Evolutionary conservation across 805 yeast genomes (phyloP).

Genomic region (Yueomyces sinensis): DNA sequence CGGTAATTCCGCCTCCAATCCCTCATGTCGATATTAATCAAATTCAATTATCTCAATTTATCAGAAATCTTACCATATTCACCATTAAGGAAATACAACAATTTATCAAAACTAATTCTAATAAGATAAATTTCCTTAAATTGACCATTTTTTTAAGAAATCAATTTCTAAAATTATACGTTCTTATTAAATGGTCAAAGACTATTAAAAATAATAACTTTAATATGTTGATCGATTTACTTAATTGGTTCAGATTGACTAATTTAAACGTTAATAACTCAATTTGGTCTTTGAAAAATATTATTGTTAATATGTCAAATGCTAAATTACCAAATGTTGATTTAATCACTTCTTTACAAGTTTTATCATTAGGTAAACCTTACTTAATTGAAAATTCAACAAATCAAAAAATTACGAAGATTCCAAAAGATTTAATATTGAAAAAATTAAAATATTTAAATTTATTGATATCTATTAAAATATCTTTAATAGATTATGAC

Average conservation of each 20-base stretch:
- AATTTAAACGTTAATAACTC: conserved; percentile 52
- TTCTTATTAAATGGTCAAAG: conserved; percentile 76
- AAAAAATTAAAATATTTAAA: conserved; percentile 57
- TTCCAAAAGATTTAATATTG: conserved; percentile 44
- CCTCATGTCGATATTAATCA: conserved; percentile 26
- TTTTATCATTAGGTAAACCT: conserved; percentile 66
- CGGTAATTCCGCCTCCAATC: no score
- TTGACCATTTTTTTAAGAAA: conserved; percentile 62
- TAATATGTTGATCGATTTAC: conserved; percentile 65
- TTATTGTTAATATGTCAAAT: conserved; percentile 45
- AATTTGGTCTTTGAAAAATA: conserved; percentile 55
- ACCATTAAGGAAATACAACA: conserved; percentile 23
- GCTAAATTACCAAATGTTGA: conserved; percentile 94
- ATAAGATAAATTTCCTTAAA: conserved; percentile 58
- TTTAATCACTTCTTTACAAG: conserved; percentile 75
- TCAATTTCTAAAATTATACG: conserved; percentile 74
- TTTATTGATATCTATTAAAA: conserved; percentile 55
- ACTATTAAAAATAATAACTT: conserved; percentile 52
- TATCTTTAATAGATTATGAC: conserved; percentile 51
- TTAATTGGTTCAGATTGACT: conserved; percentile 78
- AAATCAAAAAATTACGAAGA: conserved; percentile 28
- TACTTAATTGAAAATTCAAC: conserved; percentile 53
- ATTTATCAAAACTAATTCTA: conserved; percentile 26
- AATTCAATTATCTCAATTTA: conserved; percentile 18
- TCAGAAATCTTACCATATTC: conserved; percentile 21